A percentile compares a stretch with the other conserved stretches of the same genome.
Conservation (phyloP, 2,329 filamentous ascomycete genomes). For the Nemania sp. region DNA sequence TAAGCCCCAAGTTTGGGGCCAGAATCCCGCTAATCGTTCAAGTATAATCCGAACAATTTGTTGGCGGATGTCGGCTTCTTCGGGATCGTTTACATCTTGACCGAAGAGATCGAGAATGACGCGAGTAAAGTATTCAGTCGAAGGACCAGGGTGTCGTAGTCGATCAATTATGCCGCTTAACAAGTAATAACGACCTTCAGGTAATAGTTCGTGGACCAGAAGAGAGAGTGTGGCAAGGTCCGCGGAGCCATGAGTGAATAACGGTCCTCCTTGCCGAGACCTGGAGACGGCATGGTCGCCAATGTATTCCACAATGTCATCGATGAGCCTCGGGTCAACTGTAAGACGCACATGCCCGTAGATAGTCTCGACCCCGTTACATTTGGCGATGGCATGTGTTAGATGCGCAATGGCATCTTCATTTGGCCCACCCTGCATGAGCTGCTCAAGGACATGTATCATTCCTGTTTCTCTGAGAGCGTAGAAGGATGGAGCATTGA, state of each 20-base stretch:
- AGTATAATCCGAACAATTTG: slow-evolving; percentile 87
- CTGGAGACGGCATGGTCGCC: slow-evolving; percentile 71
- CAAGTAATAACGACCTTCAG: slow-evolving; percentile 83
- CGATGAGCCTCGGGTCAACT: slow-evolving; percentile 72
- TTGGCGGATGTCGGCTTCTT: slow-evolving; percentile 82
- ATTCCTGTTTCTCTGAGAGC: slow-evolving; percentile 59
- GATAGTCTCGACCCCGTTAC: slow-evolving; percentile 60
- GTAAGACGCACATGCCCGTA: slow-evolving; percentile 69
- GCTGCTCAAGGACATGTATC: slow-evolving; percentile 61
- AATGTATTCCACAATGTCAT: slow-evolving; percentile 82
- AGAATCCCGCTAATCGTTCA: slow-evolving; percentile 84
- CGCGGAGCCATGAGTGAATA: slow-evolving; percentile 66
- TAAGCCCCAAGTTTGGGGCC: slow-evolving; percentile 94
- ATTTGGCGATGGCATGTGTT: slow-evolving; percentile 69
- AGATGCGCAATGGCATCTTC: slow-evolving; percentile 78
- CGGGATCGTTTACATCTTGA: slow-evolving; percentile 70
- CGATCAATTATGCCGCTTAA: slow-evolving; percentile 87
- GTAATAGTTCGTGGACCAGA: slow-evolving; percentile 72
- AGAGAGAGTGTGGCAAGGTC: slow-evolving; percentile 76
- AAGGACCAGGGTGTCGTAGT: slow-evolving; percentile 83
- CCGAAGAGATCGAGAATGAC: slow-evolving; percentile 84
- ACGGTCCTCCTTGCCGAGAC: slow-evolving; percentile 60
- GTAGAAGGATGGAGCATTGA: slow-evolving; percentile 15
- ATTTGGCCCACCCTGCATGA: slow-evolving; percentile 63
- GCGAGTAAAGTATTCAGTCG: slow-evolving; percentile 92